These are phyloP conservation scores for Arthroderma sp. DNA, from an alignment of 2,329 filamentous ascomycete genomes.

Conservation along the genomic window DNA sequence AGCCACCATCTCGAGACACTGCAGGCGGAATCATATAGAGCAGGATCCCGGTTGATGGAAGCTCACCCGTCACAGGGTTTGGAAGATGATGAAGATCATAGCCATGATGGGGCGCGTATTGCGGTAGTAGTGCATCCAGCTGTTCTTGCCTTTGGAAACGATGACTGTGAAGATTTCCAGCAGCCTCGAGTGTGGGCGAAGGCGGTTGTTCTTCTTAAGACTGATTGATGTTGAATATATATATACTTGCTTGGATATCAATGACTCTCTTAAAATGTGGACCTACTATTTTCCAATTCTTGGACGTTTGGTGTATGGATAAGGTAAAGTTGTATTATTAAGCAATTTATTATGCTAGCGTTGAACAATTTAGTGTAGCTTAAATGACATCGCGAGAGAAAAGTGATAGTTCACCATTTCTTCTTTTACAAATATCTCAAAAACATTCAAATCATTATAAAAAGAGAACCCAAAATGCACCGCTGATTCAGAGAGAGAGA, in stretches of 20 bases:
- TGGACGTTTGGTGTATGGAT: too few relatives aligned
- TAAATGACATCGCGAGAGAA: neutral
- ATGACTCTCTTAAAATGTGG: too few relatives aligned
- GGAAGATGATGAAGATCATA: conserved; percentile 11
- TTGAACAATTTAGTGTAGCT: too few relatives aligned
- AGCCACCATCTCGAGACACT: neutral
- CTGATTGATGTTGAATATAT: too few relatives aligned
- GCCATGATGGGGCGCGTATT: conserved; percentile 9
- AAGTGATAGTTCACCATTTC: neutral
- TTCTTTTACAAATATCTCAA: neutral
- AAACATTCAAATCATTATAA: too few relatives aligned
- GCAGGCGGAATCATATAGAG: conserved; percentile 1
- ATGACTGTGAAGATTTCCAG: conserved; percentile 14
- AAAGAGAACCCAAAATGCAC: too few relatives aligned
- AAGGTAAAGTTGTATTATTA: too few relatives aligned
- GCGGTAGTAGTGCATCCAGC: conserved; percentile 12
- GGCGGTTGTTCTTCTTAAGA: conserved; percentile 11
- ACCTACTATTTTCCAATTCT: too few relatives aligned
- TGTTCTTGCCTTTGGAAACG: conserved; percentile 13
- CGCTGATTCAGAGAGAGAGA: too few relatives aligned
- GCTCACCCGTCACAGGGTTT: conserved; percentile 14
- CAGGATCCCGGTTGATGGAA: conserved; percentile 5
- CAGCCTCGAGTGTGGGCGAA: conserved; percentile 13
- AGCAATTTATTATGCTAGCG: too few relatives aligned
- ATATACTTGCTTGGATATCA: too few relatives aligned